Evolutionary conservation across 148 eudicot genomes (phyloP).

Genomic region (Cornus suecica): DNA sequence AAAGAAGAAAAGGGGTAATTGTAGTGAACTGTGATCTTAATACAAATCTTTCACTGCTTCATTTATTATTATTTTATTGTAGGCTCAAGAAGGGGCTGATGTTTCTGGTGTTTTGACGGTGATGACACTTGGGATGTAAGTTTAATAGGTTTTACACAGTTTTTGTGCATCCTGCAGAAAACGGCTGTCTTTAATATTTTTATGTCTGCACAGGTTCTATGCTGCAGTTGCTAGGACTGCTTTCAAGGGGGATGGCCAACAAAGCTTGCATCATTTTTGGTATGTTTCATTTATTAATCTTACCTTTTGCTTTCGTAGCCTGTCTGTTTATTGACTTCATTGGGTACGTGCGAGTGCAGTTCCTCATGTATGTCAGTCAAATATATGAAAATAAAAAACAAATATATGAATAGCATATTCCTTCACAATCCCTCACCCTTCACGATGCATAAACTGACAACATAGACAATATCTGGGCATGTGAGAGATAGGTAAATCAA

Average conservation of each 20-base stretch:
- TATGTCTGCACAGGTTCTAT: constrained; percentile 62
- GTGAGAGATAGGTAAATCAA: no score
- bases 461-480: no score
- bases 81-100: constrained; percentile 86
- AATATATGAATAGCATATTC: background rate
- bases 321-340: background rate
- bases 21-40: background rate
- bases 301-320: constrained; percentile 2
- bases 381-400: background rate
- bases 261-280: constrained; percentile 99
- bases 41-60: background rate
- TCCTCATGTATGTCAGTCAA: background rate
- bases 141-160: constrained; percentile 11
- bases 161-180: constrained; percentile 7
- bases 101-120: constrained; percentile 92
- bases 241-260: constrained; percentile 89
- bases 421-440: background rate
- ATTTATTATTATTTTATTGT: background rate
- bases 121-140: constrained; percentile 98
- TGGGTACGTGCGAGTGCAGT: background rate
- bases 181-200: constrained; percentile 14
- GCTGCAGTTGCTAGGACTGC: constrained; percentile 95
- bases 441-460: no score
- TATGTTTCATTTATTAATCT: constrained; percentile 26
- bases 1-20: background rate